phyloP scores from a whole-genome alignment of 2,329 filamentous ascomycete genomes.

The Colletotrichum sp. region DNA sequence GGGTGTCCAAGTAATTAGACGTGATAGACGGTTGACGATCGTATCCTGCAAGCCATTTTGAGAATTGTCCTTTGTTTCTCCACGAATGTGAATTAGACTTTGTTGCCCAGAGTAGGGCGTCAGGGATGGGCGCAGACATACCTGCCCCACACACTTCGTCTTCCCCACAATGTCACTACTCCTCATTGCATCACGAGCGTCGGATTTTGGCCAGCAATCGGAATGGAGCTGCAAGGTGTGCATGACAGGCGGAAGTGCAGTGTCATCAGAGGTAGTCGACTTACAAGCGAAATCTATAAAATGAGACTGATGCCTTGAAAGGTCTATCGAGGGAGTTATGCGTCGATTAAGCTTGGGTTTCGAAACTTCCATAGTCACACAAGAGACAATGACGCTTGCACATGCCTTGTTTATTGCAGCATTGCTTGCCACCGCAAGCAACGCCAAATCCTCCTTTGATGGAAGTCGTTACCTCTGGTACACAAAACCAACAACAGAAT shows the following conservation, averaged over 20 bases:
- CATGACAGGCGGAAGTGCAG: neutral
- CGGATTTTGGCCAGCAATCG: neutral
- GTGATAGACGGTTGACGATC: neutral
- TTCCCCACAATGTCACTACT: neutral
- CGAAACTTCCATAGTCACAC: neutral
- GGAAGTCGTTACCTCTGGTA: constrained; percentile 9
- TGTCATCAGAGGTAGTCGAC: neutral
- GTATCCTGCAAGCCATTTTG: neutral
- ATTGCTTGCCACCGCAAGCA: neutral
- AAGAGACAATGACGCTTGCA: neutral
- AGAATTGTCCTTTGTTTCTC: neutral
- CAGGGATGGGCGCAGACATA: neutral
- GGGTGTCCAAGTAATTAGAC: neutral
- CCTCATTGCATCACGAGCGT: neutral
- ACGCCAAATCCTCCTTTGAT: neutral
- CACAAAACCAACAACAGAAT: neutral
- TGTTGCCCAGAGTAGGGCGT: neutral
- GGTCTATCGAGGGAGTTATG: neutral
- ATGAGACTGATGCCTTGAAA: neutral
- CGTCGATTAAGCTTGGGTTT: neutral
- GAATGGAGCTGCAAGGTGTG: neutral
- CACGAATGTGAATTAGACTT: neutral
- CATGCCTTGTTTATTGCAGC: neutral
- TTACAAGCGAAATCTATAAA: neutral
- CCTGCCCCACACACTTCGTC: neutral